Evolutionary conservation across 345 rosid genomes (phyloP).

Genomic region (Salix udensis): DNA sequence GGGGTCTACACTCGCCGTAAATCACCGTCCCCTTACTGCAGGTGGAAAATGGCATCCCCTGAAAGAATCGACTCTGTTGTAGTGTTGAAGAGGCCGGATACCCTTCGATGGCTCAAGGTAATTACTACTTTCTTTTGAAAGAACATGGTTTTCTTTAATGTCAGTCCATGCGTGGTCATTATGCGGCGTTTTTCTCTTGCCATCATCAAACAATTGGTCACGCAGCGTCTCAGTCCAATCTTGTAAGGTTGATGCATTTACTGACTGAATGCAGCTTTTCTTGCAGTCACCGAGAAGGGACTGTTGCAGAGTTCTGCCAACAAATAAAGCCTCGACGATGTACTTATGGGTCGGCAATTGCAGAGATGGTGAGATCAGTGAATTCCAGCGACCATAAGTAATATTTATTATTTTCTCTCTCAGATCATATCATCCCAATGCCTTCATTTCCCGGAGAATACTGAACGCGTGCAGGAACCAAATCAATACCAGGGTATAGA

Average conservation of each 20-base stretch:
- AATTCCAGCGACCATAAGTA: slow-evolving; percentile 18
- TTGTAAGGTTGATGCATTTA: background rate
- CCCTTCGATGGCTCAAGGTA: slow-evolving; percentile 70
- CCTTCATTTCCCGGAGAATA: background rate
- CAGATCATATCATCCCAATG: background rate
- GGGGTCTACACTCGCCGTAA: slow-evolving; percentile 48
- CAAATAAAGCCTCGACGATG: slow-evolving; percentile 47
- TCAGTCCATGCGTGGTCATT: background rate
- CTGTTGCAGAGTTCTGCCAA: slow-evolving; percentile 70
- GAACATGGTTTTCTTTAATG: background rate
- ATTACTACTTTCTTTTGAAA: background rate
- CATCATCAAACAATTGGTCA: background rate
- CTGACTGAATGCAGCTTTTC: slow-evolving; percentile 4
- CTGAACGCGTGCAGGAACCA: slow-evolving; percentile 8
- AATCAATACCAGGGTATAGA: background rate
- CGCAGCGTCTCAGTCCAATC: background rate
- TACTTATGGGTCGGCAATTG: slow-evolving; percentile 68
- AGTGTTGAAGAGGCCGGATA: slow-evolving; percentile 63
- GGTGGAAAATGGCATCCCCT: slow-evolving; percentile 69
- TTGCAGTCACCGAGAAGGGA: slow-evolving; percentile 80
- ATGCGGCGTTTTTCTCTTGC: background rate
- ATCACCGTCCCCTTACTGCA: slow-evolving; percentile 44
- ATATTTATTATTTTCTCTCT: background rate
- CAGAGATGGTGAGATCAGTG: slow-evolving; percentile 58
- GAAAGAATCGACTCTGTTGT: slow-evolving; percentile 47